Evolutionary conservation across 495 filamentous ascomycete species (phyloP).

Genomic region (Penicillium taxi): DNA sequence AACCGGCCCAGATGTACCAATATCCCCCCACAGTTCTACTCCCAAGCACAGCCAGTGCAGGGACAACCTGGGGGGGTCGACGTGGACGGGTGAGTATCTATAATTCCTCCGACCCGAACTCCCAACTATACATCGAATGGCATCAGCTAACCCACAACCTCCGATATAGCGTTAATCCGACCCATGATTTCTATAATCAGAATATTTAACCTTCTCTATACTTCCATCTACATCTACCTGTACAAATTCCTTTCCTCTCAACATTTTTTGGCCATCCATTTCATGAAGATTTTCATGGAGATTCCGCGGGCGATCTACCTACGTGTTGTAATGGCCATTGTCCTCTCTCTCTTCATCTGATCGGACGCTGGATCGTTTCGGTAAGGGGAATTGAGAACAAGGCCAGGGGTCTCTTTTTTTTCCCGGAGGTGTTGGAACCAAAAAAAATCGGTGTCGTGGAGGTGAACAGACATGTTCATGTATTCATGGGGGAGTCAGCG

Average conservation of each 20-base stretch:
- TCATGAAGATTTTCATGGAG: constrained; percentile 23
- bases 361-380: constrained; percentile 46
- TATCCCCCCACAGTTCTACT: constrained; percentile 45
- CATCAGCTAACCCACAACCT: neutral
- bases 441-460: constrained; percentile 7
- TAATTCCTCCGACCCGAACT: constrained; percentile 5
- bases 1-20: constrained; percentile 44
- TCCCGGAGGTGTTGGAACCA: neutral
- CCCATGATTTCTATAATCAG: constrained; percentile 24
- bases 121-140: neutral
- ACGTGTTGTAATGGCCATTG: constrained; percentile 24
- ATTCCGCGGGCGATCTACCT: constrained; percentile 30
- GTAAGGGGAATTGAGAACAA: constrained; percentile 17
- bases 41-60: constrained; percentile 38
- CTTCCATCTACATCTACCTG: constrained; percentile 31
- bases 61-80: constrained; percentile 41
- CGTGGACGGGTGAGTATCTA: constrained; percentile 45
- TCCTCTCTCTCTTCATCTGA: constrained; percentile 19
- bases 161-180: constrained; percentile 26
- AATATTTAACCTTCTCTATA: constrained; percentile 28
- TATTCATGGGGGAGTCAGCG: constrained; percentile 12
- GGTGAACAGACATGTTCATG: constrained; percentile 6
- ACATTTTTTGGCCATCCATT: constrained; percentile 11
- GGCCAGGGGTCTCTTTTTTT: constrained; percentile 4
- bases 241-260: constrained; percentile 31